Conservation (phyloP, 2,329 filamentous ascomycete species). For the Myriosclerotinia duriaeana region DNA sequence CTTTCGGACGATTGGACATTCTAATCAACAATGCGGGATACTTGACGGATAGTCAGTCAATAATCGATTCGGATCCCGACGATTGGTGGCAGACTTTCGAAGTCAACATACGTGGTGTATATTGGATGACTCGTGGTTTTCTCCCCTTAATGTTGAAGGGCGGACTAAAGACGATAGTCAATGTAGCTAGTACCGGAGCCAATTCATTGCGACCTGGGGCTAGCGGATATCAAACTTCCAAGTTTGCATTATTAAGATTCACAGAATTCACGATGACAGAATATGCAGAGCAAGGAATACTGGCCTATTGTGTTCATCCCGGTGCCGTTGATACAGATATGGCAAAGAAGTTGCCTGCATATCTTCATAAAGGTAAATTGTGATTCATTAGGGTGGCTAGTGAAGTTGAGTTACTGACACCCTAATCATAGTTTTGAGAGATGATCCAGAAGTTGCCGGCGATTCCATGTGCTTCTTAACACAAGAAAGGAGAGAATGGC, state of each 20-base stretch:
- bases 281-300: slow-evolving; percentile 46
- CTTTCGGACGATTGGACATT: slow-evolving; percentile 33
- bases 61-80: slow-evolving; percentile 26
- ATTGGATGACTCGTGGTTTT: slow-evolving; percentile 28
- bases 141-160: slow-evolving; percentile 34
- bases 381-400: background rate
- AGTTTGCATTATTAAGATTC: slow-evolving; percentile 51
- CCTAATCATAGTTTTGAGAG: slow-evolving; percentile 34
- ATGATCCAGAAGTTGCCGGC: slow-evolving; percentile 45
- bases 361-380: slow-evolving; percentile 33
- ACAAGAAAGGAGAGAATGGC: slow-evolving; percentile 46
- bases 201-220: slow-evolving; percentile 42
- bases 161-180: slow-evolving; percentile 48
- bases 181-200: slow-evolving; percentile 48
- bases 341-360: slow-evolving; percentile 38
- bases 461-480: slow-evolving; percentile 49
- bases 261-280: slow-evolving; percentile 51
- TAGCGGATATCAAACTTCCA: slow-evolving; percentile 49
- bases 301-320: slow-evolving; percentile 46
- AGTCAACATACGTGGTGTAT: slow-evolving; percentile 32
- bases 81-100: slow-evolving; percentile 33
- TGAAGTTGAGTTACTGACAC: slow-evolving; percentile 15
- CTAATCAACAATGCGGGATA: slow-evolving; percentile 36
- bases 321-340: slow-evolving; percentile 45
- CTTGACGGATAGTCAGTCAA: slow-evolving; percentile 20